Base-by-base conservation (phyloP, 163 green algal genomes). In the Chlorella variabilis region DNA sequence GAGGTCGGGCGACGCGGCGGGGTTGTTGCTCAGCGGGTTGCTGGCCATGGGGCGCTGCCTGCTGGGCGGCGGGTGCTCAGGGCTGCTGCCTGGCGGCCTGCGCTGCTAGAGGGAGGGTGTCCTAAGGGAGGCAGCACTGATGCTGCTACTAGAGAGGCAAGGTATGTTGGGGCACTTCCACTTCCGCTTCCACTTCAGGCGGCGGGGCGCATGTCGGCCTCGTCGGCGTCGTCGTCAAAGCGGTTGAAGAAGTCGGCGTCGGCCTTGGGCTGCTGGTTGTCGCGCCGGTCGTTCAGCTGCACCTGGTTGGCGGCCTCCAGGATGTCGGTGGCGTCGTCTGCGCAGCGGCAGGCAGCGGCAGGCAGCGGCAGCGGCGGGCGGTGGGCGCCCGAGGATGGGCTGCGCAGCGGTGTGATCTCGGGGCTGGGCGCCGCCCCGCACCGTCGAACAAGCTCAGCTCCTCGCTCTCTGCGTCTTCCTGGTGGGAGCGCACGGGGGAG, bases 181-280 rank as follows among this genome's bases (percentile, higher is more conserved):
- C 61, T 69, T 4, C 18, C 61, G 61, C 31, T 69, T 15, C 4
- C 29, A 25, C 61, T 29, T 63, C 54, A 78, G 59, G 59, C 59
- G 25, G 66, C 20, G 45, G 67, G 70, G 48, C 41, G 75, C 83
- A 88, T 85, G 73, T 88, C 84, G 0, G 27, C 33, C 73, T 88
- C 84, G 71, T 88, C 84, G 2, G 81, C 51, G 59, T 88, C 84
- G 77, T 88, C 84, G 23, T 85, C 78, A 71, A 86, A 83, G 29
- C 38, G 31, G 71, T 88, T 85, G 84, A 85, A 85, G 33, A 88
- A 88, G 54, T 85, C 66, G 51, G 84, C 78, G 73, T 88, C 78
- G 11, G 39, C 77, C 66, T 77, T 83, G 49, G 77, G 31, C 73
- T 69, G 54, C 73, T 80, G 29, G 58, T 45, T 38, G 27, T 65